Conservation (phyloP, 31 red algal genomes). For the Odonthalia washingtoniensis region DNA sequence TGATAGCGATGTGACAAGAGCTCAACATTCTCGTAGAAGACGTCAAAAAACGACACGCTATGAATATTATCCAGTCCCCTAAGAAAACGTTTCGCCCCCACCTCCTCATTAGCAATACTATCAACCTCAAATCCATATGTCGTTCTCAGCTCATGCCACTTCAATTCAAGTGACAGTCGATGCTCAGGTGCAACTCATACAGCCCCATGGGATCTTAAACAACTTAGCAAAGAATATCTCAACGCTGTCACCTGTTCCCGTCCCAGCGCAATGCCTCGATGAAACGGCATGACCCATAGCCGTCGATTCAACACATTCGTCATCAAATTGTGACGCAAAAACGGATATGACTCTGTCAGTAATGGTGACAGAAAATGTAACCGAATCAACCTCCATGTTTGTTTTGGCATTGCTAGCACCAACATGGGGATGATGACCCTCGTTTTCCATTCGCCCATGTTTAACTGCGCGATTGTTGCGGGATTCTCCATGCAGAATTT, state of each 20-base stretch:
- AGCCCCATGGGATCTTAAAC: too few relatives aligned
- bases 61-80: not conserved
- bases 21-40: conserved; percentile 25
- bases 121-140: not conserved
- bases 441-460: conserved; percentile 13
- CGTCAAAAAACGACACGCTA: not conserved
- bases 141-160: not conserved
- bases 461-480: not conserved
- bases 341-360: conserved; percentile 9
- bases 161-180: not conserved
- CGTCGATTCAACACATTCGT: not conserved
- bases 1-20: conserved; percentile 8
- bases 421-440: conserved; percentile 15
- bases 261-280: too few relatives aligned
- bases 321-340: not conserved
- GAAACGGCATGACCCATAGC: not conserved
- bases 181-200: conserved; percentile 7
- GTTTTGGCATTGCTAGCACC: not conserved
- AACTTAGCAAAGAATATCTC: too few relatives aligned
- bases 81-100: too few relatives aligned
- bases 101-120: too few relatives aligned
- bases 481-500: not conserved
- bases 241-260: too few relatives aligned
- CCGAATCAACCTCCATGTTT: not conserved
- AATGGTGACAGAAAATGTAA: conserved; percentile 17